phyloP scores from a whole-genome alignment of 306 rosid species.

The Malus sylvestris region DNA sequence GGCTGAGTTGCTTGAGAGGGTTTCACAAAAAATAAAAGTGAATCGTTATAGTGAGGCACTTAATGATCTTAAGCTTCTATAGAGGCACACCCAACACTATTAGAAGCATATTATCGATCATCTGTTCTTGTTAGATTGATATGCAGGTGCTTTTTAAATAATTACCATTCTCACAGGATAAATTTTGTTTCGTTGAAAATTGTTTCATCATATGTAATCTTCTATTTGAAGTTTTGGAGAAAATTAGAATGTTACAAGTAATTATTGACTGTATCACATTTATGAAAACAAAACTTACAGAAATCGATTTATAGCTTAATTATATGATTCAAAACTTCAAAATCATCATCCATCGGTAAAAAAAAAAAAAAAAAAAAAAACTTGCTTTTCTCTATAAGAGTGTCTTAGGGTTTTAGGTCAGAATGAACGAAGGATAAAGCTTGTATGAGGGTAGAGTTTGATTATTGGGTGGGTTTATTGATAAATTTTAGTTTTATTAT shows the following conservation, averaged over 20 bases:
- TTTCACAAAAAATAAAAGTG: constrained; percentile 67
- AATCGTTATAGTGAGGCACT: constrained; percentile 81
- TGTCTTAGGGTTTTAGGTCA: no score
- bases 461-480: no score
- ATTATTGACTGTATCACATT: no score
- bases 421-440: no score
- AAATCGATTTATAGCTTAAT: no score
- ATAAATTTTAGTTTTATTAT: no score
- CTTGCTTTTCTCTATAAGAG: no score
- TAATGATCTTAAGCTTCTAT: constrained; percentile 90
- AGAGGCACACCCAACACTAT: constrained; percentile 77
- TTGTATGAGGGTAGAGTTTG: no score
- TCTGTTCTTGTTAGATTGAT: constrained; percentile 56
- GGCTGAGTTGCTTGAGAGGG: constrained; percentile 80
- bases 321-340: no score
- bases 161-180: background rate
- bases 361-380: no score
- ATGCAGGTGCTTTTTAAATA: constrained; percentile 53
- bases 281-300: background rate
- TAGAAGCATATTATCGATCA: constrained; percentile 83
- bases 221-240: background rate
- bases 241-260: background rate
- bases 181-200: background rate
- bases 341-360: no score
- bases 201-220: background rate